These are phyloP conservation scores for Apostasia ramifera DNA, from an alignment of 106 monocot species.

Conservation along the genomic window DNA sequence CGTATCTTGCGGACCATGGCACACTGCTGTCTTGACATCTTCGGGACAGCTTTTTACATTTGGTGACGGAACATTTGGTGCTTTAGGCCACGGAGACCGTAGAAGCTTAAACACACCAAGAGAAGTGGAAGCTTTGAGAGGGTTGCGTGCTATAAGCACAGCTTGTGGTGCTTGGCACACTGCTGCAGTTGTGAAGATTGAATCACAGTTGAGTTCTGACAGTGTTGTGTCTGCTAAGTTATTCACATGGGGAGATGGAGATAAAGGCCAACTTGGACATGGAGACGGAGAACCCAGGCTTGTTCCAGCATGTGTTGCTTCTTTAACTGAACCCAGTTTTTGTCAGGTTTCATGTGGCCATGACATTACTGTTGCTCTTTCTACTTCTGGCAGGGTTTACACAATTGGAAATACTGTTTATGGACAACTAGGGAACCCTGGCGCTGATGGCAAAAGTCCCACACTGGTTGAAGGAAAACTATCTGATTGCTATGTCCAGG, in stretches of 20 bases:
- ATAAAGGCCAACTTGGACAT: constrained; percentile 47
- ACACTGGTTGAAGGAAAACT: constrained; percentile 26
- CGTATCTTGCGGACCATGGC: constrained; percentile 51
- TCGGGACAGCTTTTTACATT: constrained; percentile 40
- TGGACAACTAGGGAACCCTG: constrained; percentile 38
- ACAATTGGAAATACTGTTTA: constrained; percentile 37
- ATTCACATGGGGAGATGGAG: constrained; percentile 57
- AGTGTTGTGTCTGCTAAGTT: constrained; percentile 13
- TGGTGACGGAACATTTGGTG: constrained; percentile 51
- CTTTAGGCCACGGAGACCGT: constrained; percentile 39
- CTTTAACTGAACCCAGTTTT: constrained; percentile 30
- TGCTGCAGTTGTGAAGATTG: constrained; percentile 39
- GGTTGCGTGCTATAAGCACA: constrained; percentile 24
- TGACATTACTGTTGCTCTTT: constrained; percentile 34
- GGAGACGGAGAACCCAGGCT: constrained; percentile 27
- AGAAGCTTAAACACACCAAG: constrained; percentile 26
- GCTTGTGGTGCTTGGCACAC: constrained; percentile 58
- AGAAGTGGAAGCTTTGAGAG: constrained; percentile 41
- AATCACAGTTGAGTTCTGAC: constrained; percentile 17
- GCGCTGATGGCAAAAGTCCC: constrained; percentile 32
- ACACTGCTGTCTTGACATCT: constrained; percentile 41
- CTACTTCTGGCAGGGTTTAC: constrained; percentile 32
- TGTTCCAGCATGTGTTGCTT: constrained; percentile 27
- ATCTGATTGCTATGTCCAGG: constrained; percentile 18
- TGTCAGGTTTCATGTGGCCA: constrained; percentile 44